A percentile compares a stretch with the other conserved stretches of the same genome.
phyloP scores from a whole-genome alignment of 495 filamentous ascomycete genomes.

The Lichina pygmaea region DNA sequence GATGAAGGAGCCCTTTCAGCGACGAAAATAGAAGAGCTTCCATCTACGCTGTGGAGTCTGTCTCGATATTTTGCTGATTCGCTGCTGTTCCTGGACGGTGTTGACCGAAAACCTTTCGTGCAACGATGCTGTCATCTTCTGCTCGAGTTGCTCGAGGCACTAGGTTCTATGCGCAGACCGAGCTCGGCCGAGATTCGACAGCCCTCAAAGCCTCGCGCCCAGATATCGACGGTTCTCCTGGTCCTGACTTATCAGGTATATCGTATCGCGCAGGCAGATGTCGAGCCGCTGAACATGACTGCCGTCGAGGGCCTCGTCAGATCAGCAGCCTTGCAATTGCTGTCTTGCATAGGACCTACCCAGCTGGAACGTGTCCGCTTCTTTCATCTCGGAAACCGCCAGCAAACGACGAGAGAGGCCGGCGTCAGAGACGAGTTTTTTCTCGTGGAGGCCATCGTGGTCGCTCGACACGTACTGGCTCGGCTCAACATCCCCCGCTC shows the following conservation, averaged over 20 bases:
- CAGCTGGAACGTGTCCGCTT: conserved; percentile 22
- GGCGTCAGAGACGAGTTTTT: conserved; percentile 35
- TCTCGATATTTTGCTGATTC: not conserved
- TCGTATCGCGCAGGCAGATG: not conserved
- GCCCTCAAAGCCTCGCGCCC: not conserved
- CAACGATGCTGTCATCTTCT: not conserved
- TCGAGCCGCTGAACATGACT: not conserved
- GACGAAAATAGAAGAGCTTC: not conserved
- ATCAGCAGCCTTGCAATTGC: conserved; percentile 6
- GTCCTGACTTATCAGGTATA: not conserved
- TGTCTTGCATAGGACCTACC: too few relatives aligned
- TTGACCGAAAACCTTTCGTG: conserved; percentile 11
- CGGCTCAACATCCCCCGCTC: conserved; percentile 16
- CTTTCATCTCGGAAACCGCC: conserved; percentile 37
- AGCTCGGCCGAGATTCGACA: not conserved
- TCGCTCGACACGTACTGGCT: conserved; percentile 31
- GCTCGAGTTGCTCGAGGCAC: not conserved
- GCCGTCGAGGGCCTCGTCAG: conserved; percentile 17
- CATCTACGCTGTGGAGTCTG: conserved; percentile 7
- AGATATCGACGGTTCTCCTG: not conserved
- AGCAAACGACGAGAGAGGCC: conserved; percentile 23
- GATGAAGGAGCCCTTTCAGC: not conserved
- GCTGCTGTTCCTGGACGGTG: not conserved
- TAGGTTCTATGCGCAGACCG: not conserved
- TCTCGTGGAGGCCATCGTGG: conserved; percentile 35